Conservation (phyloP, 1,284 basidiomycete species). For the Ceratobasidium sp. region DNA sequence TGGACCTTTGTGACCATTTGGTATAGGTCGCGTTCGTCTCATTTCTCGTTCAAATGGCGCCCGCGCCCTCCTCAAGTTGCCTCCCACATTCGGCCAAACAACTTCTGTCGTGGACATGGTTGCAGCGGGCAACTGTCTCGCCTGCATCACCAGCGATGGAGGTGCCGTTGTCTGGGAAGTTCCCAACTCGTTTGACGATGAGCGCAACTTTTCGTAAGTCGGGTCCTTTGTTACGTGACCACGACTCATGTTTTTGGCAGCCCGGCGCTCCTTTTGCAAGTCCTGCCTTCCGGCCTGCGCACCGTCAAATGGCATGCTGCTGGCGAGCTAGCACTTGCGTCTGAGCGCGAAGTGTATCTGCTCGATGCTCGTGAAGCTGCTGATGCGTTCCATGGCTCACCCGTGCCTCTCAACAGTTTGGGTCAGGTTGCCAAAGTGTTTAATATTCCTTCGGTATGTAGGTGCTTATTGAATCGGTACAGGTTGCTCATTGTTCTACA, state of each 20-base stretch:
- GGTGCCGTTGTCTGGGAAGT: conserved; percentile 88
- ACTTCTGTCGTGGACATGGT: conserved; percentile 85
- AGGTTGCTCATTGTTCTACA: conserved; percentile 54
- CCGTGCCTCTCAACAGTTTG: conserved; percentile 74
- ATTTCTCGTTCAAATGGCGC: conserved; percentile 87
- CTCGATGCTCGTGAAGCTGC: conserved; percentile 75
- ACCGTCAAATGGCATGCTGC: conserved; percentile 86
- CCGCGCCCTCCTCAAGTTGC: conserved; percentile 82
- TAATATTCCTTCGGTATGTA: conserved; percentile 74
- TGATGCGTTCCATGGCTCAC: conserved; percentile 70
- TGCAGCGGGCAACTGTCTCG: conserved; percentile 81
- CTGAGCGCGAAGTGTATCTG: conserved; percentile 76
- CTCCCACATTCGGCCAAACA: conserved; percentile 69
- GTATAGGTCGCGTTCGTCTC: conserved; percentile 79
- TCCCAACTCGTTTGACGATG: conserved; percentile 82
- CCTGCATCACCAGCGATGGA: conserved; percentile 85
- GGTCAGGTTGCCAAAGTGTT: conserved; percentile 75
- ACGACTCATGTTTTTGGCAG: conserved; percentile 58
- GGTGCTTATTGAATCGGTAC: conserved; percentile 7
- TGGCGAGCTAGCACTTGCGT: conserved; percentile 82
- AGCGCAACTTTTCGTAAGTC: conserved; percentile 72
- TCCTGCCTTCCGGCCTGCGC: conserved; percentile 70
- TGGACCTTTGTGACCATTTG: background rate
- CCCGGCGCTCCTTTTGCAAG: conserved; percentile 76
- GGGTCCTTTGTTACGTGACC: conserved; percentile 21